phyloP scores from a whole-genome alignment of 495 filamentous ascomycete species.

The Hypoxylon fragiforme region DNA sequence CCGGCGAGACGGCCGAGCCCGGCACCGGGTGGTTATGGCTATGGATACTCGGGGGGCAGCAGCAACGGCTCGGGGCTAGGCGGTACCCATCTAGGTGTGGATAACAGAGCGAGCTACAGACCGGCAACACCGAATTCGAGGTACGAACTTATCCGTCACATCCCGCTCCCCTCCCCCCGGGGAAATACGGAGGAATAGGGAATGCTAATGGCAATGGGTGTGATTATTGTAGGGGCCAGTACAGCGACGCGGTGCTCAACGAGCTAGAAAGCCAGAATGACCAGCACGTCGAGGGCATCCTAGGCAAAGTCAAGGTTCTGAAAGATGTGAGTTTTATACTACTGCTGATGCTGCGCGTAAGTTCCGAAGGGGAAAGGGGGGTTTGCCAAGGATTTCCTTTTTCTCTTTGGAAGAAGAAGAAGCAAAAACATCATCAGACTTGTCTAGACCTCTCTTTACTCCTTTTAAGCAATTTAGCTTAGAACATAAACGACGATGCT shows the following conservation, averaged over 20 bases:
- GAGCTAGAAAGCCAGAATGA: constrained; percentile 97
- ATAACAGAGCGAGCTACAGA: constrained; percentile 42
- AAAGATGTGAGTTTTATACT: constrained; percentile 73
- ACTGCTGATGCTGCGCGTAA: constrained; percentile 25
- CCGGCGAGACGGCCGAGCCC: constrained; percentile 56
- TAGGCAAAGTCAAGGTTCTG: constrained; percentile 85
- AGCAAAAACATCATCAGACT: background rate
- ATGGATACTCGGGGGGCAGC: constrained; percentile 53
- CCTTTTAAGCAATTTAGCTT: no score
- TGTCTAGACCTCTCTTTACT: no score
- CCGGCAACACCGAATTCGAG: constrained; percentile 83
- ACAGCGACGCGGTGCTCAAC: constrained; percentile 88
- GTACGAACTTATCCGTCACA: constrained; percentile 46
- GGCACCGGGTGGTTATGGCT: constrained; percentile 63
- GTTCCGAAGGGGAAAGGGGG: constrained; percentile 11
- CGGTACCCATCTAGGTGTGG: constrained; percentile 39
- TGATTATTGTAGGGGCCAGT: constrained; percentile 71
- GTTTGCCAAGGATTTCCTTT: background rate
- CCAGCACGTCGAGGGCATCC: constrained; percentile 82
- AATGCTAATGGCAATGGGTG: constrained; percentile 7
- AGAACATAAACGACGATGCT: constrained; percentile 12
- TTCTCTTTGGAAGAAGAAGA: background rate
- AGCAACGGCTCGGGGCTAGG: constrained; percentile 32
- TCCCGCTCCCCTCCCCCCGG: background rate
- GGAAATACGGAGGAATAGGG: background rate